Percentiles rank a stretch among this genome's conserved stretches.
These are phyloP conservation scores for Geotrichum candidum DNA, from an alignment of 1,139 yeast species.

Conservation along the genomic window DNA sequence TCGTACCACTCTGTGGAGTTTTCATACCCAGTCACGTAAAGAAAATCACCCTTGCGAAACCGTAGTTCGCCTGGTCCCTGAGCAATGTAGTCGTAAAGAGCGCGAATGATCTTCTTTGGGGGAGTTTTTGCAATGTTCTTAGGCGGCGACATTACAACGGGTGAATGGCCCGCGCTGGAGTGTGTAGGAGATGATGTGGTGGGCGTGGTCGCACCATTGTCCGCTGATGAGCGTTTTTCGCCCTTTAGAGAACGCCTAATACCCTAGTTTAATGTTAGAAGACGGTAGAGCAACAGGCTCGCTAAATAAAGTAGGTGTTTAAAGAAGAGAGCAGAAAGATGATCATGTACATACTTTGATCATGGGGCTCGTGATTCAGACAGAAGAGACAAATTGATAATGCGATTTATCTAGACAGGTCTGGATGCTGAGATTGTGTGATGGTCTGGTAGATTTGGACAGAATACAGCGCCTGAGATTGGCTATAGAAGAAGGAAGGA, in stretches of 20 bases:
- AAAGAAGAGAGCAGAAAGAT: neutral
- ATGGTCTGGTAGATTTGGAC: neutral
- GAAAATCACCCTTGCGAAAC: constrained; percentile 78
- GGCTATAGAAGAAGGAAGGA: too few species aligned
- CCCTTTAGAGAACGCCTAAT: constrained; percentile 29
- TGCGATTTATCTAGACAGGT: neutral
- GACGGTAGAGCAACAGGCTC: neutral
- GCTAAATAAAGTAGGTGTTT: too few species aligned
- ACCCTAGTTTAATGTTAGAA: neutral
- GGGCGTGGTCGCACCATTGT: constrained; percentile 14
- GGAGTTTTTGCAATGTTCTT: constrained; percentile 31
- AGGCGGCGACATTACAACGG: neutral
- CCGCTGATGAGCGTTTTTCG: constrained; percentile 30
- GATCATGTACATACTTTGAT: neutral
- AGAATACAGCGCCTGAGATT: neutral
- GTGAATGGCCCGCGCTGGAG: neutral
- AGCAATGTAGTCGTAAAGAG: constrained; percentile 69
- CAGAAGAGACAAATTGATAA: neutral
- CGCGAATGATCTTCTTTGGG: constrained; percentile 84
- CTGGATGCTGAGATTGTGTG: neutral
- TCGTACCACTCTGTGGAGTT: constrained; percentile 72
- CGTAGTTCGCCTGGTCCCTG: constrained; percentile 79
- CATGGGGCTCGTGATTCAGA: neutral
- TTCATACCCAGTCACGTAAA: constrained; percentile 67
- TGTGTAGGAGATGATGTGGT: constrained; percentile 26